Percentiles rank a stretch among this genome's conserved stretches.
Conservation (phyloP, 2,329 filamentous ascomycete species). For the Neodidymelliopsis sp. region DNA sequence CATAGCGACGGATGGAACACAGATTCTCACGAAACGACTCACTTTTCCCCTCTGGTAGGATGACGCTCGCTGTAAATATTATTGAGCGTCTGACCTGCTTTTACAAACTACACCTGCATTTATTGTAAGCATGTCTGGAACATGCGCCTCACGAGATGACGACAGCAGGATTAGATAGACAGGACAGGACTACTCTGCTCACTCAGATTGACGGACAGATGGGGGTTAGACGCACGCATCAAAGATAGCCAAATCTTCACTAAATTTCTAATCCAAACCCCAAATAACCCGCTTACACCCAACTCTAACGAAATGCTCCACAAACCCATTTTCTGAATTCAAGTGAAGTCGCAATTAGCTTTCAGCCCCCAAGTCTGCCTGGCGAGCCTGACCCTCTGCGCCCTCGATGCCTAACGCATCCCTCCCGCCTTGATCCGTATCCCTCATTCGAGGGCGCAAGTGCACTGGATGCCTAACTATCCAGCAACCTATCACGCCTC, state of each 20-base stretch:
- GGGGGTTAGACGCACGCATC: not conserved
- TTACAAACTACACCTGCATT: constrained; percentile 20
- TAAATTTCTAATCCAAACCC: too few relatives aligned
- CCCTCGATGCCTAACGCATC: constrained; percentile 4
- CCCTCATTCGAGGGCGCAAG: too few relatives aligned
- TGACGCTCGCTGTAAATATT: constrained; percentile 41
- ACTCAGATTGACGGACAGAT: constrained; percentile 17
- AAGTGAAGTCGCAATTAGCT: constrained; percentile 10
- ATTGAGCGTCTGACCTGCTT: constrained; percentile 30
- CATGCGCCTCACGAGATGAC: constrained; percentile 25
- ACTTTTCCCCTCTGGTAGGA: constrained; percentile 34
- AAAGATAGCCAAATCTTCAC: too few relatives aligned
- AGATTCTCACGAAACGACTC: constrained; percentile 19
- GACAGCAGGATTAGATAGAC: constrained; percentile 12
- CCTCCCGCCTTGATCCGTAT: not conserved
- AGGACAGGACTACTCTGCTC: constrained; percentile 20
- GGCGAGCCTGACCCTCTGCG: not conserved
- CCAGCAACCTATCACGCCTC: too few relatives aligned
- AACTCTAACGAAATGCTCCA: too few relatives aligned
- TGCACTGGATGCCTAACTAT: constrained; percentile 7
- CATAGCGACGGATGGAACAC: constrained; percentile 13
- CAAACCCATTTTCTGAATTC: too few relatives aligned
- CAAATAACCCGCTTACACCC: too few relatives aligned
- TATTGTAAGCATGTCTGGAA: constrained; percentile 28
- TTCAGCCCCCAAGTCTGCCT: constrained; percentile 18